Base-by-base conservation (phyloP, 2,329 filamentous ascomycete species). In the Aureobasidium sp. region DNA sequence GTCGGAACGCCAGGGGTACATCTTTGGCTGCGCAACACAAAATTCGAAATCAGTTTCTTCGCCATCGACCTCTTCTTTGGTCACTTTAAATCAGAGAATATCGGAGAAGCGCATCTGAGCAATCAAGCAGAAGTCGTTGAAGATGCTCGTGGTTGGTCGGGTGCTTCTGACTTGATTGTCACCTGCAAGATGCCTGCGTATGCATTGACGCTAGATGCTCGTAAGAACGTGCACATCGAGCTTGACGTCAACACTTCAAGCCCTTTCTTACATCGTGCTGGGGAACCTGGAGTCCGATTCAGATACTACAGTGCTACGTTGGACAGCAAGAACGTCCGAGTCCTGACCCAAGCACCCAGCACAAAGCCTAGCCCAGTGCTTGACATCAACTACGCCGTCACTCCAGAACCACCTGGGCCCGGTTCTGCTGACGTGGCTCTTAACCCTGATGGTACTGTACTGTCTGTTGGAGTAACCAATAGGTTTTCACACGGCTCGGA, bases 111-210 rank as follows among this genome's bases (percentile, higher is more conserved):
- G 24, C 24, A 24, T 24, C 24, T 24, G 24, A 24, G 24, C 22
- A 44, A 42, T 29, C 1, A 5, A 35, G 17, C 56, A 19, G 5
- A 19, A 24, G 29, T 72, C 19, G 45, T 45, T 1, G 63, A 65
- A 24, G 69, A 72, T 58, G 40, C 48, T 5, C n/a, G 12, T 19
- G 61, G 66, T 12, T 71, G 68, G 69, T 60, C 62, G 33, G 69
- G 70, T 9, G 62, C 57, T 14, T 65, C 66, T 12, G 62, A 66
- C 12, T 47, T 72, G 19, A 60, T 72, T 22, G 67, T 71, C 6
- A 70, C 69, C 29, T 69, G 66, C 37, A 54, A 64, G 54, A 62
- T 66, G 33, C 68, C 69, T n/a, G 67, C 65, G n/a, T 69, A 64
- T 19, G 29, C 29, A 39, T 19, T 63, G 12, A 14, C 60, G 8